Conservation (phyloP, 768 basidiomycete species). For the Suillus paluster region DNA sequence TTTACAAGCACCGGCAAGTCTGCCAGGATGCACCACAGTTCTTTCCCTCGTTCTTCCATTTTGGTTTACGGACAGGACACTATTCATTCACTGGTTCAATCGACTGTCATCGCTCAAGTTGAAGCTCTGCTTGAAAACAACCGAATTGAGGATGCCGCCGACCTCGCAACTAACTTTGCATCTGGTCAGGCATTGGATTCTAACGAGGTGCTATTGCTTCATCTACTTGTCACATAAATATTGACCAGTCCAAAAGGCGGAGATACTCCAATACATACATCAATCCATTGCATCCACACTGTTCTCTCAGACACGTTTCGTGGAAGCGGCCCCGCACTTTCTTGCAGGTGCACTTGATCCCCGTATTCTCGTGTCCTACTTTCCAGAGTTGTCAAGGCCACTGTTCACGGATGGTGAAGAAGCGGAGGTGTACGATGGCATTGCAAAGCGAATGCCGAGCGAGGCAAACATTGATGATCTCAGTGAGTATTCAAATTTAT, state of each 20-base stretch:
- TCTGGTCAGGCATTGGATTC: slow-evolving; percentile 52
- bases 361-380: slow-evolving; percentile 79
- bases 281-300: slow-evolving; percentile 83
- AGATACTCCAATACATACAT: slow-evolving; percentile 78
- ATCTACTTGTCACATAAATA: slow-evolving; percentile 14
- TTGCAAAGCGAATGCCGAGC: slow-evolving; percentile 69
- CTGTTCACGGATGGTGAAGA: slow-evolving; percentile 59
- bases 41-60: slow-evolving; percentile 69
- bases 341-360: slow-evolving; percentile 85
- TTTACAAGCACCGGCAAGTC: neutral
- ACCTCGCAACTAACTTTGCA: slow-evolving; percentile 61
- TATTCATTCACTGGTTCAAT: slow-evolving; percentile 68
- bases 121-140: slow-evolving; percentile 70
- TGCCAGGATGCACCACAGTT: slow-evolving; percentile 28
- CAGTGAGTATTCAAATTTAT: slow-evolving; percentile 60
- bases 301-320: slow-evolving; percentile 79
- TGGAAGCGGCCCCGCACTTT: slow-evolving; percentile 79
- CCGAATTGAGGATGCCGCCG: slow-evolving; percentile 64
- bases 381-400: slow-evolving; percentile 71
- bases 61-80: slow-evolving; percentile 65
- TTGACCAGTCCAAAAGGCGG: slow-evolving; percentile 42
- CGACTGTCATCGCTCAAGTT: slow-evolving; percentile 73
- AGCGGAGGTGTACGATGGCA: slow-evolving; percentile 75
- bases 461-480: slow-evolving; percentile 80
- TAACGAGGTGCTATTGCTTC: neutral